A percentile compares a stretch with the other conserved stretches of the same genome.
These are phyloP conservation scores for Lasiosphaeria miniovina DNA, from an alignment of 495 filamentous ascomycete genomes.

Conservation along the genomic window DNA sequence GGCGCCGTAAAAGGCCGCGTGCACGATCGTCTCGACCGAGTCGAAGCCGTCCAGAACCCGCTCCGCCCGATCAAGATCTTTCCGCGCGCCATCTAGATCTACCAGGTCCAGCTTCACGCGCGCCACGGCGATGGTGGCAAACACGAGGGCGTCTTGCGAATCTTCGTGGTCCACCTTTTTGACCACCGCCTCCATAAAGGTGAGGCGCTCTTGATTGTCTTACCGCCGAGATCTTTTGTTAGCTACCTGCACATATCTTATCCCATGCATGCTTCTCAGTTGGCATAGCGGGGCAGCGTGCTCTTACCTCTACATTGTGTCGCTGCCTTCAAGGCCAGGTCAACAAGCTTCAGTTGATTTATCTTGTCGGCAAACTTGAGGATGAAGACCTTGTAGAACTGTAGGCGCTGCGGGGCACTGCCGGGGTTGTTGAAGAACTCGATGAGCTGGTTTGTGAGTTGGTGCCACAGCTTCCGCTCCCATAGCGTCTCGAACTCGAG, in stretches of 20 bases:
- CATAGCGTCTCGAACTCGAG: constrained; percentile 94
- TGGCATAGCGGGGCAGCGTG: neutral
- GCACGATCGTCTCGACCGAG: constrained; percentile 91
- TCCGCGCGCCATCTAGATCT: constrained; percentile 72
- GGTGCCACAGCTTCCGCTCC: constrained; percentile 99
- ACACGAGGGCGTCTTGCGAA: constrained; percentile 95
- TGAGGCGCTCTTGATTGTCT: constrained; percentile 82
- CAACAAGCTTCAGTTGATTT: constrained; percentile 96
- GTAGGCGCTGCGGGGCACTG: constrained; percentile 79
- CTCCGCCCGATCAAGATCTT: constrained; percentile 84
- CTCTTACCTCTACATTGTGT: constrained; percentile 76
- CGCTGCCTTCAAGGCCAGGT: constrained; percentile 79
- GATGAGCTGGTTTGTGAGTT: constrained; percentile 85
- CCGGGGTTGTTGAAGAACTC: constrained; percentile 82
- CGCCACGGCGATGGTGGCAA: constrained; percentile 87
- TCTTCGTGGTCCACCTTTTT: constrained; percentile 87
- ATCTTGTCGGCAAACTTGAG: constrained; percentile 96
- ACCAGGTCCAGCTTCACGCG: constrained; percentile 76
- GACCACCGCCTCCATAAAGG: constrained; percentile 79
- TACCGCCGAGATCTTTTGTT: constrained; percentile 29
- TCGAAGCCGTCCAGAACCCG: constrained; percentile 87
- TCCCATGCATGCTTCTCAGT: neutral
- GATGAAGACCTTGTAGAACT: constrained; percentile 91
- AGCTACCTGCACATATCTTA: neutral
- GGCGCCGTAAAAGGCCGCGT: constrained; percentile 93